Evolutionary conservation across 371 early-diverging fungal species (phyloP).

Genomic region (Nosema muscidifuracis): DNA sequence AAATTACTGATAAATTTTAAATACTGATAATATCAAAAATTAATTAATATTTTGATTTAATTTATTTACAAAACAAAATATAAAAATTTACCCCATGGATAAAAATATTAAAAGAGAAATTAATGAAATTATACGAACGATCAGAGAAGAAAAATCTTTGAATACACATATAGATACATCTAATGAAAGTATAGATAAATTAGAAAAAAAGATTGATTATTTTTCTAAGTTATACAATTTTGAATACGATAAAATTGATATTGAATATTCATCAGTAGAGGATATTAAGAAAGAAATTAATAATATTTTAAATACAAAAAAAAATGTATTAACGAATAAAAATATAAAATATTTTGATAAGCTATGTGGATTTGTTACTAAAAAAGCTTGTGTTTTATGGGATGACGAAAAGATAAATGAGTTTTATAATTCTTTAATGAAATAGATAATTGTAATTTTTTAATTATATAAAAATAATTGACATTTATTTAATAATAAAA

Average conservation of each 20-base stretch:
- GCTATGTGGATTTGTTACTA: conserved; percentile 30
- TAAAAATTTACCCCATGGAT: neutral
- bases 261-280: no score
- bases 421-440: conserved; percentile 31
- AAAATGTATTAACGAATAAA: neutral
- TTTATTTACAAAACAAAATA: neutral
- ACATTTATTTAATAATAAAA: no score
- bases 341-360: conserved; percentile 26
- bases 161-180: neutral
- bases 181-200: neutral
- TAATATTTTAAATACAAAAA: conserved; percentile 5
- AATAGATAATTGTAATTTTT: conserved; percentile 1
- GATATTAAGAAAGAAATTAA: neutral
- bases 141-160: neutral
- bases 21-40: no score
- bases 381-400: conserved; percentile 23
- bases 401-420: conserved; percentile 37
- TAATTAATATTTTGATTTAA: neutral
- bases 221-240: neutral
- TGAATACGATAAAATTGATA: neutral
- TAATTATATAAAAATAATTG: no score
- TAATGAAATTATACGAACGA: neutral
- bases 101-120: neutral
- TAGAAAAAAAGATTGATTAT: neutral
- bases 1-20: no score